A percentile compares a stretch with the other conserved stretches of the same genome.
Conservation (phyloP, 257 asterid genomes). For the Solanum pinnatisectum region DNA sequence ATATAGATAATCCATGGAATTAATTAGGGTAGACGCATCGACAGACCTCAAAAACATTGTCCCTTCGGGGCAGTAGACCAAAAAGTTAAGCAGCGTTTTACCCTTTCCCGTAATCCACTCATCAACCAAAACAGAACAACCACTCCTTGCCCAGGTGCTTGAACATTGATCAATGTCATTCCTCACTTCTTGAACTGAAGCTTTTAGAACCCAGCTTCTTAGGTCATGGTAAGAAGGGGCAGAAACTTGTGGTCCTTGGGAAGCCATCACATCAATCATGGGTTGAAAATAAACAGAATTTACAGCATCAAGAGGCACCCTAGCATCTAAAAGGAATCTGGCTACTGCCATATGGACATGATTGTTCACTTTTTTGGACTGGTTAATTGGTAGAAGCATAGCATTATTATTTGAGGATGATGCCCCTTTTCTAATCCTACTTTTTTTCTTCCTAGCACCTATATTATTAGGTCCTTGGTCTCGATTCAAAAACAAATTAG, state of each 20-base stretch:
- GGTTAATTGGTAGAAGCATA: conserved; percentile 15
- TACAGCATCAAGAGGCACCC: conserved; percentile 64
- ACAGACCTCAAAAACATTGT: conserved; percentile 64
- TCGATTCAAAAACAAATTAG: conserved; percentile 24
- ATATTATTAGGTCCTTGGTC: conserved; percentile 43
- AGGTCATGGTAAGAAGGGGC: conserved; percentile 83
- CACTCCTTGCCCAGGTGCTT: conserved; percentile 56
- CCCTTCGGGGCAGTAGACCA: conserved; percentile 57
- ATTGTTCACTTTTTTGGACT: conserved; percentile 32
- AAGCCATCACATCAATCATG: conserved; percentile 80
- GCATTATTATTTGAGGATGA: conserved; percentile 21
- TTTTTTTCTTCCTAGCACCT: conserved; percentile 62
- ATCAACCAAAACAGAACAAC: conserved; percentile 77
- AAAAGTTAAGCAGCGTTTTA: conserved; percentile 43
- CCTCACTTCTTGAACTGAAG: conserved; percentile 60
- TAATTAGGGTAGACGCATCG: conserved; percentile 42
- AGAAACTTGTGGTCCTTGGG: conserved; percentile 39
- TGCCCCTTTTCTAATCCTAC: conserved; percentile 52
- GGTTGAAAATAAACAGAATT: conserved; percentile 76
- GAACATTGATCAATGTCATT: conserved; percentile 45
- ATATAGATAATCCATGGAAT: conserved; percentile 50
- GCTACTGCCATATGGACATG: conserved; percentile 84
- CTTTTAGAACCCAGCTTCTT: conserved; percentile 63
- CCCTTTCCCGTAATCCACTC: conserved; percentile 61
- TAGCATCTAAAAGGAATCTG: conserved; percentile 65